Evolutionary conservation across 1,139 yeast species (phyloP), one percentile per base, ranked within the genome.

Genomic region (Nadsonia starkeyi-henricii): DNA sequence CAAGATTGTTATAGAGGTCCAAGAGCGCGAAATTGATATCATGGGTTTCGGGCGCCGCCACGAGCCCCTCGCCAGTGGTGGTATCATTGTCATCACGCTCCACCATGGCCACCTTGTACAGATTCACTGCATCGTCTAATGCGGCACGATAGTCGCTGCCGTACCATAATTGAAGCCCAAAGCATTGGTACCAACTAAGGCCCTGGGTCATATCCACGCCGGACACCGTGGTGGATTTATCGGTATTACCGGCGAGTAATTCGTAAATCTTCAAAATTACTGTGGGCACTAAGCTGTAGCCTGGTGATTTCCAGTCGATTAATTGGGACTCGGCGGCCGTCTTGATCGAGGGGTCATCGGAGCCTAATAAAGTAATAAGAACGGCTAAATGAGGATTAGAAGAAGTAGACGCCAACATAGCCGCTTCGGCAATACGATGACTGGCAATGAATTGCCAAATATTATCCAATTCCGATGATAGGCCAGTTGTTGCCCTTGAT

Each of bases 381-480:
- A 77, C 78, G 0, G 95, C 78, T 37, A 89, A 64, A 61, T 88
- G 95, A 9, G 74, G 65, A 57, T 83, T 82, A 13, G 72, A 72
- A 0, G 81, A 64, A 20, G 72, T 67, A 3, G 79, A 64, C 0
- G 96, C 88, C 1, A 68, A 53, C 41, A 70, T 68, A 8, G 83
- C 71, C 1, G 97, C 96, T 33, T 69, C 68, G 12, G 72, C 67
- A 43, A 85, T 60, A 49, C 80, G 75, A 46, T 84, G 79, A 3
- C 75, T 69, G 44, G 80, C 70, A 13, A 88, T 58, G 28, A 71
- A 62, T 2, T 74, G 60, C 57, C 79, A 78, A 0, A 84, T 71
- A 23, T 63, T 61, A 44, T 80, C 81, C 45, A 77, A 23, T 5
- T 23, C 28, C 28, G 28, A 23, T 9, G n/a, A n/a, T n/a, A n/a